Conservation (phyloP, 2,329 filamentous ascomycete genomes). For the Periglandula ipomoeae region DNA sequence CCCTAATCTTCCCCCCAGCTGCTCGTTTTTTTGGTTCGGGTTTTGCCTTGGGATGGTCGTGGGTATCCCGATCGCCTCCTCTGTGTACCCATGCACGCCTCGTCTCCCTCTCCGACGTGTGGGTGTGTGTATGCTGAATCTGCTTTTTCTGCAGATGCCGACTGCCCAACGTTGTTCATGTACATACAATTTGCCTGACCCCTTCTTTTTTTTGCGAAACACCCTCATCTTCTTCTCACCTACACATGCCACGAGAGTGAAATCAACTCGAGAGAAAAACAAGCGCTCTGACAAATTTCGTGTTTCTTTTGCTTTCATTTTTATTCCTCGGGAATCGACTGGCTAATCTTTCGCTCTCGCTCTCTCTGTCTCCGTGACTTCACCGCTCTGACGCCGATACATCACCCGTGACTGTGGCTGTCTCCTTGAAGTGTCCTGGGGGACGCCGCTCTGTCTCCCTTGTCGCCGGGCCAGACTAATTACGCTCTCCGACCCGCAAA, state of each 20-base stretch:
- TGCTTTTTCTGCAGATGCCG: too few relatives aligned
- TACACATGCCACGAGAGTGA: too few relatives aligned
- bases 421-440: not conserved
- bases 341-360: too few relatives aligned
- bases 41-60: not conserved
- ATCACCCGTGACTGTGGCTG: not conserved
- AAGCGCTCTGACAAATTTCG: not conserved
- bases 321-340: not conserved
- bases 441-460: conserved; percentile 5
- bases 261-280: too few relatives aligned
- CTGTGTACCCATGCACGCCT: not conserved
- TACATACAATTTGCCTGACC: too few relatives aligned
- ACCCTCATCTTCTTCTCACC: not conserved
- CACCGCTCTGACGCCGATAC: not conserved
- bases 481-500: conserved; percentile 3
- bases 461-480: conserved; percentile 2
- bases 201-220: too few relatives aligned
- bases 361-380: not conserved
- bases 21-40: not conserved
- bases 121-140: too few relatives aligned
- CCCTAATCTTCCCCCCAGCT: conserved; percentile 1
- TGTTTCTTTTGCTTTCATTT: not conserved
- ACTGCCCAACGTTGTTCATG: too few relatives aligned
- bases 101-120: not conserved
- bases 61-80: not conserved